Evolutionary conservation across 2,329 filamentous ascomycete genomes (phyloP).

Genomic region (Thermochaetoides dissita): DNA sequence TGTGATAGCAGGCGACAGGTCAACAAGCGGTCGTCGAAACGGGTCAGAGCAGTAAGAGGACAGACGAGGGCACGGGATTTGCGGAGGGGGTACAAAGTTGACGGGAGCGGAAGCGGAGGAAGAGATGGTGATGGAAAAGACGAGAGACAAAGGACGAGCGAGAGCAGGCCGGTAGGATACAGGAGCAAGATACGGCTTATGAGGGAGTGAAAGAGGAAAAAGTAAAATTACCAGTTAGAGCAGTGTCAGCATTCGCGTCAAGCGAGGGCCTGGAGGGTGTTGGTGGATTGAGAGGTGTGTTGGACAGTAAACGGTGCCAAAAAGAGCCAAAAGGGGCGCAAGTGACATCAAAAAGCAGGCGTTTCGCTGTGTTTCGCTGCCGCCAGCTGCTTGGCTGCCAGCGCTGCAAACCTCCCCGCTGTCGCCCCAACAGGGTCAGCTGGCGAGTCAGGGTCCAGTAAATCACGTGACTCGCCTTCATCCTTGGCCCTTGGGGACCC

Average conservation of each 20-base stretch:
- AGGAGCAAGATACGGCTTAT: too few relatives aligned
- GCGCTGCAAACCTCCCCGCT: slow-evolving; percentile 5
- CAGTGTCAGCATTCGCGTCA: too few relatives aligned
- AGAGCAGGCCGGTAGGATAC: too few relatives aligned
- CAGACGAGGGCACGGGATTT: slow-evolving; percentile 2
- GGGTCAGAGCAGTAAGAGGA: neutral
- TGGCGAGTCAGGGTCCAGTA: slow-evolving; percentile 8
- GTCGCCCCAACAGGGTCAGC: slow-evolving; percentile 1
- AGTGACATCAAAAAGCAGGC: slow-evolving; percentile 15
- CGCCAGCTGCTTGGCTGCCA: too few relatives aligned
- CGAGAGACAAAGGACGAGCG: too few relatives aligned
- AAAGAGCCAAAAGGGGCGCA: slow-evolving; percentile 7
- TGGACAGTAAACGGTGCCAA: neutral
- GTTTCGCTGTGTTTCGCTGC: slow-evolving; percentile 10
- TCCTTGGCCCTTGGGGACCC: neutral
- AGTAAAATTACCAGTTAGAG: too few relatives aligned
- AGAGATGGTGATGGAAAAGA: too few relatives aligned
- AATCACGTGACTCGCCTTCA: slow-evolving; percentile 8
- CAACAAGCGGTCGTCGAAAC: neutral
- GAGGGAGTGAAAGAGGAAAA: too few relatives aligned
- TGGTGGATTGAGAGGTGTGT: neutral
- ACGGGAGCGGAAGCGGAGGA: too few relatives aligned
- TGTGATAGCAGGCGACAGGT: neutral
- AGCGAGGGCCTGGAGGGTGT: too few relatives aligned
- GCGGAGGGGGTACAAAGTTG: slow-evolving; percentile 2